Base-by-base conservation (phyloP, 2,329 filamentous ascomycete species). In the Colletotrichum spaethianum region DNA sequence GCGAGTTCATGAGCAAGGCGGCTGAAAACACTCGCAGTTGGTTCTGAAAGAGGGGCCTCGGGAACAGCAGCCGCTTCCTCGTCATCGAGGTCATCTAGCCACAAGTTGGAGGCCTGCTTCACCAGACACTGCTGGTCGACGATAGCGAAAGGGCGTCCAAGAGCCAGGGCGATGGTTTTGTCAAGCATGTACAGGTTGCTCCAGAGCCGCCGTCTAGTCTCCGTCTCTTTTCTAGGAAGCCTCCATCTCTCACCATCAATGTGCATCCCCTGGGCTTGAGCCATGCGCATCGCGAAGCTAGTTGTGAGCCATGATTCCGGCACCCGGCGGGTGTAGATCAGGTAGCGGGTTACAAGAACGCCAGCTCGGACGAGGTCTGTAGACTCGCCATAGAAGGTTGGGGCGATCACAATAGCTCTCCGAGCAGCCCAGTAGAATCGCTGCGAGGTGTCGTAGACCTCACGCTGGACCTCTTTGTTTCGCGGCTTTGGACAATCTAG, bases 201-300 rank as follows among this genome's bases (percentile, higher is more conserved):
- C 83, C 83, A 84, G 1, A 84, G 74, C 8, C 83, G 75, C 8
- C 83, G 75, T 33, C 83, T 75, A 1, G 80, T 82, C 69, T 83
- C 82, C 0, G 80, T 79, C 48, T 80, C 80, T 55, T 81, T 81
- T 5, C 77, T 76, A 0, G 82, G 77, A 12, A 84, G 73, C 11
- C 80, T 75, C 81, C 81, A 83, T 20, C 80, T 76, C 67, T 82
- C 80, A 9, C 83, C 83, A 70, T 84, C 83, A 28, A 84, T 81
- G 64, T 84, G 83, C 77, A 84, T 83, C 0, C 83, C 82, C 63
- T 84, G 82, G 0, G 82, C 82, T 68, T 83, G 81, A 6, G 83
- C 83, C 80, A 84, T 83, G 18, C 82, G 81, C 74, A 83, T 82
- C 1, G 83, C 83, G 53, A 84, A 83, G 71, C 82, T 82, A 4